Evolutionary conservation across 2,329 filamentous ascomycete genomes (phyloP).

Genomic region (Tolypocladium tropicale): DNA sequence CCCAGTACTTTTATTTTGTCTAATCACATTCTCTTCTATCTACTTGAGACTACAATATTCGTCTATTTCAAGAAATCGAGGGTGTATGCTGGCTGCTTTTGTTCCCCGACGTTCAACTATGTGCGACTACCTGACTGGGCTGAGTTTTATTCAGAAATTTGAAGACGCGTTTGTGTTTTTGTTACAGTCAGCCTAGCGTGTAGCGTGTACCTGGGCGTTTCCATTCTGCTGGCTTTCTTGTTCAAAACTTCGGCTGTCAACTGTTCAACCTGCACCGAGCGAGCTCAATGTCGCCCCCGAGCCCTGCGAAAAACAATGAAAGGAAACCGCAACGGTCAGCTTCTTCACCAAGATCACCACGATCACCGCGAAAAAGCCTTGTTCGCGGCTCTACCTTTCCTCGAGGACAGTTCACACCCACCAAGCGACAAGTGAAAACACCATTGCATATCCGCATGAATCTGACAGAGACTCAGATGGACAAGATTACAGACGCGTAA

Average conservation of each 20-base stretch:
- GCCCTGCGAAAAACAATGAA: constrained; percentile 7
- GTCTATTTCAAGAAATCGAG: too few species aligned
- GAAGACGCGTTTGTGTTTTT: too few species aligned
- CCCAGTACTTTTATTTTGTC: too few species aligned
- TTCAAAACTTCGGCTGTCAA: background rate
- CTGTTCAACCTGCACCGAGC: background rate
- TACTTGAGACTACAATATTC: too few species aligned
- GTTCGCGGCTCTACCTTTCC: constrained; percentile 20
- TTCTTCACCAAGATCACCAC: constrained; percentile 15
- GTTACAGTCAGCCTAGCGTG: too few species aligned
- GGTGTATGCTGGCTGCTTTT: too few species aligned
- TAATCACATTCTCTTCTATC: too few species aligned
- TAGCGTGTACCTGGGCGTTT: too few species aligned
- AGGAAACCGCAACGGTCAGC: constrained; percentile 14
- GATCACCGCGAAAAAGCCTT: constrained; percentile 25
- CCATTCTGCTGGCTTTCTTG: background rate
- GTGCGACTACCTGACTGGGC: too few species aligned
- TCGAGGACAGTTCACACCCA: constrained; percentile 17
- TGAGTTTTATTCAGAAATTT: too few species aligned
- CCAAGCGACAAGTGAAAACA: constrained; percentile 21
- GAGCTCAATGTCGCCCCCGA: background rate
- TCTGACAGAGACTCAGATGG: constrained; percentile 37
- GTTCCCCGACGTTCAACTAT: too few species aligned
- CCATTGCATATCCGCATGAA: constrained; percentile 37
- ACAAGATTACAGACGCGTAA: constrained; percentile 36